phyloP scores from a whole-genome alignment of 2,329 filamentous ascomycete genomes.

The Cladophialophora immunda region DNA sequence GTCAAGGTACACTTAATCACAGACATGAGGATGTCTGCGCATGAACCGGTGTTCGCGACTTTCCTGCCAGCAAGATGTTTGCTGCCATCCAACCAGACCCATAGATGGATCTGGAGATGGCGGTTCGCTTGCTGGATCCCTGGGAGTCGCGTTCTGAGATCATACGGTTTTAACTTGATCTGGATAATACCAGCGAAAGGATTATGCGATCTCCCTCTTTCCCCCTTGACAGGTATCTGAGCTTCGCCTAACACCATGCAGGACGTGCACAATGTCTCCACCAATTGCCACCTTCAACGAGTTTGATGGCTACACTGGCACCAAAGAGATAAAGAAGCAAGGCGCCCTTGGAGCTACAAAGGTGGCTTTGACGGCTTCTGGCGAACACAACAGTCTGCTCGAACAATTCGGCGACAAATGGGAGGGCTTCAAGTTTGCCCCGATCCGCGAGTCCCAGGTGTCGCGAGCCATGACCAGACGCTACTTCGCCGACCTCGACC shows the following conservation, averaged over 20 bases:
- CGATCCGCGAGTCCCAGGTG: conserved; percentile 91
- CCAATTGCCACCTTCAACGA: conserved; percentile 72
- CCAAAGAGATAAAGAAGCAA: conserved; percentile 48
- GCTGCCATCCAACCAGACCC: conserved; percentile 41
- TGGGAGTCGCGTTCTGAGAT: conserved; percentile 71
- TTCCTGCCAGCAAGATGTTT: conserved; percentile 24
- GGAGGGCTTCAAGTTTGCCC: conserved; percentile 81
- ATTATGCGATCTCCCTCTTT: conserved; percentile 78
- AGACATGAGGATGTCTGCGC: conserved; percentile 49
- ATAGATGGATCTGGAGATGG: conserved; percentile 40
- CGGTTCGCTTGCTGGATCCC: conserved; percentile 26
- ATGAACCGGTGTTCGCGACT: conserved; percentile 72
- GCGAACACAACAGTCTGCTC: conserved; percentile 61
- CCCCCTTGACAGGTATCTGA: conserved; percentile 30
- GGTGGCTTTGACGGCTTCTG: conserved; percentile 47
- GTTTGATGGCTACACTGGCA: conserved; percentile 34
- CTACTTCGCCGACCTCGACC: conserved; percentile 90
- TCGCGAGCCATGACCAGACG: conserved; percentile 92
- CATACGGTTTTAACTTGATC: conserved; percentile 97
- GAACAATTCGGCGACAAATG: conserved; percentile 77
- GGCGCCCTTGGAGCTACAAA: conserved; percentile 53
- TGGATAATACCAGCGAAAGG: conserved; percentile 99
- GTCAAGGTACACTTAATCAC: conserved; percentile 60
- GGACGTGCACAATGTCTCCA: conserved; percentile 74
- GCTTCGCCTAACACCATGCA: conserved; percentile 42